phyloP scores from a whole-genome alignment of 495 filamentous ascomycete genomes.

The Tirmania nivea region DNA sequence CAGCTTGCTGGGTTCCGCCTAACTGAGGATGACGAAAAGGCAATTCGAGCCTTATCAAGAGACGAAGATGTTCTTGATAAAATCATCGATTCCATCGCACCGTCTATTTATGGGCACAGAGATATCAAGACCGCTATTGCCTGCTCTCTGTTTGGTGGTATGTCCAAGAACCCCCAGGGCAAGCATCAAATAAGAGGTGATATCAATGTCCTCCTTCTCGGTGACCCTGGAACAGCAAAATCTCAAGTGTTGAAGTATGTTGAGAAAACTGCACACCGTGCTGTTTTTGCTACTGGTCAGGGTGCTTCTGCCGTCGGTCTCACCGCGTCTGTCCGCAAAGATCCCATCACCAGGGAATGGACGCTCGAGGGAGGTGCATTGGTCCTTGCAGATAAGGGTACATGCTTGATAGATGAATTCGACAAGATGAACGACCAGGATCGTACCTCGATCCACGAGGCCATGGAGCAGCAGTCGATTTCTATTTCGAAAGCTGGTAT shows the following conservation, averaged over 20 bases:
- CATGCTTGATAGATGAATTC: slow-evolving; percentile 96
- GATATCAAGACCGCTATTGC: slow-evolving; percentile 97
- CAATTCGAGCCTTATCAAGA: slow-evolving; percentile 65
- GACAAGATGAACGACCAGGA: slow-evolving; percentile 99
- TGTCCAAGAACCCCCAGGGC: slow-evolving; percentile 71
- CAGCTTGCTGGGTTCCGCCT: slow-evolving; percentile 93
- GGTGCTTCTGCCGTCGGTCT: slow-evolving; percentile 96
- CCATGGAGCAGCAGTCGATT: slow-evolving; percentile 99
- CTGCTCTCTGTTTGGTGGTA: slow-evolving; percentile 84
- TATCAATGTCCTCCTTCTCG: slow-evolving; percentile 91
- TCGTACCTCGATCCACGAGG: slow-evolving; percentile 93
- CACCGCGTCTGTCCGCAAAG: slow-evolving; percentile 85
- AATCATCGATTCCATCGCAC: slow-evolving; percentile 82
- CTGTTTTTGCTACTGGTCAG: slow-evolving; percentile 93
- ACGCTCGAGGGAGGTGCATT: slow-evolving; percentile 92
- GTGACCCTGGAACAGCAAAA: slow-evolving; percentile 90
- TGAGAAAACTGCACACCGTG: slow-evolving; percentile 90
- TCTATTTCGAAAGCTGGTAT: slow-evolving; percentile 99
- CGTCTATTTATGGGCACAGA: slow-evolving; percentile 88
- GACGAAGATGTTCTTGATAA: slow-evolving; percentile 91
- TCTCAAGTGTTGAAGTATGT: slow-evolving; percentile 87
- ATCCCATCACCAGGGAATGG: slow-evolving; percentile 93
- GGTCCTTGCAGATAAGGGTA: slow-evolving; percentile 85
- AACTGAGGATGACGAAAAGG: slow-evolving; percentile 84
- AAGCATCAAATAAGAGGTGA: slow-evolving; percentile 84